Evolutionary conservation across 192 early-diverging fungal species (phyloP).

Genomic region (Entrophospora sp.): DNA sequence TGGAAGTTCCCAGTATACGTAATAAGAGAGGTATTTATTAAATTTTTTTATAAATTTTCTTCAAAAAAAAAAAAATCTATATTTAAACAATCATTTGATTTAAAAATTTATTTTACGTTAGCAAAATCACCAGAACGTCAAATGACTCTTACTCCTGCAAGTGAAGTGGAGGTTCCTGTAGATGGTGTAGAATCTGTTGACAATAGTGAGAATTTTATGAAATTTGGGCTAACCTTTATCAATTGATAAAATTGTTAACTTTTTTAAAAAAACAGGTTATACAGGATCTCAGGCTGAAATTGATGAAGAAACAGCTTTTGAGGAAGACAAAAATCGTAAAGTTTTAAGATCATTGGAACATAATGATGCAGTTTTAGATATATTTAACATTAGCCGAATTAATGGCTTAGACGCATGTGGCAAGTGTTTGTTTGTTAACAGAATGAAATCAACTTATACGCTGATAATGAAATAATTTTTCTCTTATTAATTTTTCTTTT

Average conservation of each 20-base stretch:
- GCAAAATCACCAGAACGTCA: constrained; percentile 1
- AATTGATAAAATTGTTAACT: too few species aligned
- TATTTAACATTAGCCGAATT: constrained; percentile 59
- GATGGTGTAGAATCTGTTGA: neutral
- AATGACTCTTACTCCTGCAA: constrained; percentile 15
- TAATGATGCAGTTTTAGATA: constrained; percentile 62
- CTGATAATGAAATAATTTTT: too few species aligned
- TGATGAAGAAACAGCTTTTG: constrained; percentile 38
- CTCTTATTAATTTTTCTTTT: too few species aligned
- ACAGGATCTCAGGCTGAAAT: constrained; percentile 26
- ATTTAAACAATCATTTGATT: neutral
- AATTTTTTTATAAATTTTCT: neutral
- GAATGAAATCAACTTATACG: too few species aligned
- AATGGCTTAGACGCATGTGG: constrained; percentile 59
- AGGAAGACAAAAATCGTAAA: constrained; percentile 65
- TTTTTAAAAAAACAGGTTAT: neutral
- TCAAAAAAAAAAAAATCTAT: too few species aligned
- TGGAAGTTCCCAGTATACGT: neutral
- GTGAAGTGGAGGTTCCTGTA: neutral
- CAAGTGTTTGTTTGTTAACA: too few species aligned
- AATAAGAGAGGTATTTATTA: constrained; percentile 5
- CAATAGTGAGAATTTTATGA: neutral
- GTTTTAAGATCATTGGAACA: constrained; percentile 58
- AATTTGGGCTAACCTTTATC: too few species aligned
- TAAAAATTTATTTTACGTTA: neutral